Evolutionary conservation across 2,329 filamentous ascomycete genomes (phyloP), one percentile per base, ranked within the genome.

Genomic region (Verticillium zaregamsianum): DNA sequence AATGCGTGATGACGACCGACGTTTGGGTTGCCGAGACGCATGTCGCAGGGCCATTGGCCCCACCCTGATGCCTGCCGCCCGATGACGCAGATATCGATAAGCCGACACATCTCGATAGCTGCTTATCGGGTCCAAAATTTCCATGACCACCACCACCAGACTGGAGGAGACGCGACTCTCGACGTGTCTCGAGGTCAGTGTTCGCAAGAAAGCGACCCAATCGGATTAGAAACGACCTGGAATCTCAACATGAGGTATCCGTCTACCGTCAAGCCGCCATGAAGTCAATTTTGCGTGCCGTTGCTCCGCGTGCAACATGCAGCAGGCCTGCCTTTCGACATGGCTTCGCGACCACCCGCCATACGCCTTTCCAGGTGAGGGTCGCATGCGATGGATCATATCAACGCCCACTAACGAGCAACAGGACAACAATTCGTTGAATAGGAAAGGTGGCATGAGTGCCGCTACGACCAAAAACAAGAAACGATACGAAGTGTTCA

Each of bases 41-140:
- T 52, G 45, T 52, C 45, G 45, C 45, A 49, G 45, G n/a, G 23
- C 45, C 45, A 49, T 23, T 12, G 20, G 45, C 45, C 45, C 45
- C 45, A 52, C 45, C 23, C 45, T 45, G 39, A 35, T 45, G 15
- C 39, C n/a, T 45, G 7, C 17, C 17, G 39, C 45, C 20, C 20
- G 45, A 52, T 52, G 45, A 52, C 45, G 45, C 45, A 52, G 45
- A n/a, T 55, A 33, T 55, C 54, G 54, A 55, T 65, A 64, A 57
- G 37, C 55, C 58, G 59, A 12, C 20, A 17, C 5, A 9, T 32
- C 54, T 20, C 15, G 31, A 55, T 32, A 55, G 2, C n/a, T n/a
- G 39, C 55, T 64, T 65, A 65, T 64, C 63, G 45, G n/a, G 0
- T 58, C 62, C 59, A 62, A 64, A 64, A 64, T 60, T 65, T 64